Conservation (phyloP, 2,329 filamentous ascomycete genomes). For the Aspergillus texensis region DNA sequence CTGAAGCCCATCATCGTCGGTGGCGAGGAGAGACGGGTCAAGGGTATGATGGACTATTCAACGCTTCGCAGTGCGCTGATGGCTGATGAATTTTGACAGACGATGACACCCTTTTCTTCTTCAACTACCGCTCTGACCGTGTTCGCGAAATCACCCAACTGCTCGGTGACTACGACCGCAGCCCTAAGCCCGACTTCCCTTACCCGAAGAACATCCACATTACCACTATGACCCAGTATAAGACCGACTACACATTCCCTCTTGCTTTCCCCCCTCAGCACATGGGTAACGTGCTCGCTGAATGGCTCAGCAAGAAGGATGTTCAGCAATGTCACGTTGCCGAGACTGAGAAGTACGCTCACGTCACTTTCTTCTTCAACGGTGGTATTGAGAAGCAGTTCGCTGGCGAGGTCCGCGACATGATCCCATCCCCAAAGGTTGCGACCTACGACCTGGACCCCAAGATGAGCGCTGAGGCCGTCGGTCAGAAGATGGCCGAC, state of each 20-base stretch:
- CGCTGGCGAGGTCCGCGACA: constrained; percentile 85
- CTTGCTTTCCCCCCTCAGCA: constrained; percentile 91
- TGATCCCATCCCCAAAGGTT: constrained; percentile 93
- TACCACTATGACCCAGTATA: constrained; percentile 98
- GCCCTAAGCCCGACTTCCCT: constrained; percentile 84
- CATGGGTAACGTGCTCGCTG: constrained; percentile 98
- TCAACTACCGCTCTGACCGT: constrained; percentile 99
- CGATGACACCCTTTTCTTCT: constrained; percentile 95
- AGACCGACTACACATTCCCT: constrained; percentile 88
- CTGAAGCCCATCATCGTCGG: constrained; percentile 95
- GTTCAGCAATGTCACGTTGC: constrained; percentile 94
- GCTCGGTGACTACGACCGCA: constrained; percentile 88
- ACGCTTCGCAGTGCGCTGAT: background rate
- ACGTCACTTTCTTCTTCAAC: constrained; percentile 99
- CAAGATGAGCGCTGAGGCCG: constrained; percentile 90
- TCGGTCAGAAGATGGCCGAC: constrained; percentile 87
- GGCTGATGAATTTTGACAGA: constrained; percentile 55
- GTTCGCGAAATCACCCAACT: constrained; percentile 95
- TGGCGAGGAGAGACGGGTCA: constrained; percentile 80
- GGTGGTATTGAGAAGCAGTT: constrained; percentile 97
- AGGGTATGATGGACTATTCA: constrained; percentile 59
- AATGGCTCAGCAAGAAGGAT: constrained; percentile 88
- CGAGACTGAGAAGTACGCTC: constrained; percentile 99
- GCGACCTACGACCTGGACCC: constrained; percentile 93
- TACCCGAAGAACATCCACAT: constrained; percentile 87